These are phyloP conservation scores for Fusarium setosum DNA, from an alignment of 2,329 filamentous ascomycete species.

Conservation along the genomic window DNA sequence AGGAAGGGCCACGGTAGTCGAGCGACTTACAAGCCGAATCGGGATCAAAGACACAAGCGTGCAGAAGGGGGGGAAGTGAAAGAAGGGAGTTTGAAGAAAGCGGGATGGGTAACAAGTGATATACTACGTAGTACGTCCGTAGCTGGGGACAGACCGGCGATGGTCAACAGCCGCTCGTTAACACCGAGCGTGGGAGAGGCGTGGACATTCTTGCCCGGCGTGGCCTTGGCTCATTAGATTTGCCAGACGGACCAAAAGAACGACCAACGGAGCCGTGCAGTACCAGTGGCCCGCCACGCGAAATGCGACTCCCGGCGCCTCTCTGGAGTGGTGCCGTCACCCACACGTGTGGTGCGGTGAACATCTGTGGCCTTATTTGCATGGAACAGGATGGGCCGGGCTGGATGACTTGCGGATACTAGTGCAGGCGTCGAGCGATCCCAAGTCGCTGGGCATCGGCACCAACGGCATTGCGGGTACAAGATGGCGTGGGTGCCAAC, in stretches of 20 bases:
- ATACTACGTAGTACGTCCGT: too few species aligned
- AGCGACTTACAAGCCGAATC: slow-evolving; percentile 23
- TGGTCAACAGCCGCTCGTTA: slow-evolving; percentile 26
- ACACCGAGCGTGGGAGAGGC: slow-evolving; percentile 30
- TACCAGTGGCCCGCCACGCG: slow-evolving; percentile 29
- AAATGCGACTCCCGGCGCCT: slow-evolving; percentile 36
- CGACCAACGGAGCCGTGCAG: slow-evolving; percentile 32
- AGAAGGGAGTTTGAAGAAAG: slow-evolving; percentile 14
- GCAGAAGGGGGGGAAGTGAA: slow-evolving; percentile 21
- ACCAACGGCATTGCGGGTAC: slow-evolving; percentile 41
- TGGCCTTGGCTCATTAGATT: slow-evolving; percentile 39
- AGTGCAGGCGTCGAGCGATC: slow-evolving; percentile 40
- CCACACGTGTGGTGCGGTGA: slow-evolving; percentile 40
- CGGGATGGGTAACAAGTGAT: slow-evolving; percentile 25
- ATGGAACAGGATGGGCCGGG: slow-evolving; percentile 32
- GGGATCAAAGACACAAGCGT: slow-evolving; percentile 16
- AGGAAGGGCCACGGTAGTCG: slow-evolving; percentile 32
- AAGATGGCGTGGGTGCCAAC: slow-evolving; percentile 39
- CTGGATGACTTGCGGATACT: slow-evolving; percentile 45
- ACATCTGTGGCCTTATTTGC: slow-evolving; percentile 44
- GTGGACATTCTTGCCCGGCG: slow-evolving; percentile 22
- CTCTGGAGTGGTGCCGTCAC: slow-evolving; percentile 39
- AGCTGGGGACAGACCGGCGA: slow-evolving; percentile 10
- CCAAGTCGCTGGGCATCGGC: slow-evolving; percentile 39
- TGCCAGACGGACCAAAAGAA: slow-evolving; percentile 39